Evolutionary conservation across 768 basidiomycete genomes (phyloP), one percentile per base, ranked within the genome.

Genomic region (Auriscalpium orientale): DNA sequence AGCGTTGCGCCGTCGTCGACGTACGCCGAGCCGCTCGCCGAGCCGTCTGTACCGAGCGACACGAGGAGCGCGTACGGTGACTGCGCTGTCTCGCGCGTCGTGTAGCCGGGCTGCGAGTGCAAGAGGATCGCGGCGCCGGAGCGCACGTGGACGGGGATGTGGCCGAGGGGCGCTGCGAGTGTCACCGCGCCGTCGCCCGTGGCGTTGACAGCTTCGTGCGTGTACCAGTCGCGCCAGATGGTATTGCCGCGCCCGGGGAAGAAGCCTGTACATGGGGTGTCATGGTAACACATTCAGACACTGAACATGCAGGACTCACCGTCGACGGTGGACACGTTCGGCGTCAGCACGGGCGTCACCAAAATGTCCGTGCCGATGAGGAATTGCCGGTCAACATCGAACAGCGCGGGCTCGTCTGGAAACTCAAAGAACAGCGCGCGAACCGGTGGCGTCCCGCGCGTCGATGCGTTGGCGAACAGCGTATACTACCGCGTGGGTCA

Each of bases 371-470:
- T 56, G 13, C 90, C 89, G 43, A 91, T 68, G 61, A 91, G 63
- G 74, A 87, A 92, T 66, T 92, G 90, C 21, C 72, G 68, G 62
- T 87, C 83, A 11, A 87, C 69, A 28, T 68, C 70, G 56, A 84
- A 84, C 2, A 85, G 67, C 57, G 85, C 83, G 0, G 82, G 78
- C 58, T 89, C 82, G 44, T 84, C 71, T 0, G 85, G 85, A 73
- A 89, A 91, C 65, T 90, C 85, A 63, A 79, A 90, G 76, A 88
- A 89, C 35, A 91, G 74, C 6, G 90, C 84, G 38, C 83, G 81
- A 40, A 91, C 71, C 11, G 85, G 85, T 4, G 89, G 89, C 4
- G 86, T 82, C 2, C 87, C 88, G 37, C 66, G 64, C 4, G 70
- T 72, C 7, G 86, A 87, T 5, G 85, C 75, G 54, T 87, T 83